phyloP scores from a whole-genome alignment of 129 eudicot species.

The Chrysanthemum makinoi region DNA sequence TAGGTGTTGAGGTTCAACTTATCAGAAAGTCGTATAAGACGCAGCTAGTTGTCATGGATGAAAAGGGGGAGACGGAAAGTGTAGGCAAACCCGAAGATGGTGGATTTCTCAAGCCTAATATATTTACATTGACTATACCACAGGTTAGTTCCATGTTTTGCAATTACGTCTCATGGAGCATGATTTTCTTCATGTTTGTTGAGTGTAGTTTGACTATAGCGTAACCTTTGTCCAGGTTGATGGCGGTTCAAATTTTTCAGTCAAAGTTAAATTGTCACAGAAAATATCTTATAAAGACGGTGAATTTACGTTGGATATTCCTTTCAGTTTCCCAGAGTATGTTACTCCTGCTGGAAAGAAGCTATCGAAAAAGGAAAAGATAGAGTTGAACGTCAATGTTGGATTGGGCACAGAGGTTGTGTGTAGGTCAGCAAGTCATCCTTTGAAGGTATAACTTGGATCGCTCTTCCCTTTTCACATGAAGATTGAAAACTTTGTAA shows the following conservation, averaged over 20 bases:
- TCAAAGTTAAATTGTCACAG: constrained; percentile 79
- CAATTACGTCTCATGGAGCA: no score
- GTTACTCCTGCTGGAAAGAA: constrained; percentile 92
- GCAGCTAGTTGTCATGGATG: constrained; percentile 45
- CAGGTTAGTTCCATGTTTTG: constrained; percentile 36
- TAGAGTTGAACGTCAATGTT: constrained; percentile 55
- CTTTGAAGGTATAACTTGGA: constrained; percentile 58
- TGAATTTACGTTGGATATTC: constrained; percentile 61
- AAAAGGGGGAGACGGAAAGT: constrained; percentile 38
- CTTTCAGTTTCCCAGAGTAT: constrained; percentile 81
- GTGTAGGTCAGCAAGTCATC: constrained; percentile 68
- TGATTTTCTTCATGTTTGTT: not conserved
- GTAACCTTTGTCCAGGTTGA: constrained; percentile 50
- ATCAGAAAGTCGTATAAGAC: constrained; percentile 49
- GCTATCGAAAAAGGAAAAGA: constrained; percentile 75
- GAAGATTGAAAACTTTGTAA: not conserved
- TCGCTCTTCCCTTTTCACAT: not conserved
- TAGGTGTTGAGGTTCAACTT: constrained; percentile 67
- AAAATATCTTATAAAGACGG: constrained; percentile 57
- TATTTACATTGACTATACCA: constrained; percentile 72
- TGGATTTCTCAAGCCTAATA: constrained; percentile 65
- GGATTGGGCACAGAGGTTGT: constrained; percentile 65
- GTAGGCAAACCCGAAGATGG: constrained; percentile 56
- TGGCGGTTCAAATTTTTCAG: constrained; percentile 79
- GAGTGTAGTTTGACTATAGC: not conserved